Evolutionary conservation across 169 alveolate species (phyloP).

Genomic region (Plasmodium billcollinsi): DNA sequence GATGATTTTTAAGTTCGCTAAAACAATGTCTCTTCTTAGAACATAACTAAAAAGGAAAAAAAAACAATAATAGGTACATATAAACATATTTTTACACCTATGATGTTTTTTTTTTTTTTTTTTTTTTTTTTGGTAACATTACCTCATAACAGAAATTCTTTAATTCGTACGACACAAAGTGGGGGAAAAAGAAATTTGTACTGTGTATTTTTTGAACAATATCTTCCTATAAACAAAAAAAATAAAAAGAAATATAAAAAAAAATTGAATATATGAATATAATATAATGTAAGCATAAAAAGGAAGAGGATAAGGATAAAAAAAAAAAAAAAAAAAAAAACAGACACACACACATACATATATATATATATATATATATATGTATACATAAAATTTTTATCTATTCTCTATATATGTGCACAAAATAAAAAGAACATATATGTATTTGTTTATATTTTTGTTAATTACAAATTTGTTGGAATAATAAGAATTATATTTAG

Average conservation of each 20-base stretch:
- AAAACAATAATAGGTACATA: neutral
- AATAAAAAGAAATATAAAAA: neutral
- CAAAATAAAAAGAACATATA: neutral
- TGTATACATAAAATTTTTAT: neutral
- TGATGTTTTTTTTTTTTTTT: neutral
- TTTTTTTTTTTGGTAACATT: neutral
- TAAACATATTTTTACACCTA: neutral
- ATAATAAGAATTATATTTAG: constrained; percentile 68
- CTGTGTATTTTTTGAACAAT: constrained; percentile 34
- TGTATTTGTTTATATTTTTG: neutral
- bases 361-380: neutral
- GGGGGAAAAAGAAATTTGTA: constrained; percentile 64
- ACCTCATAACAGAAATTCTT: constrained; percentile 74
- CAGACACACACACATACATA: neutral
- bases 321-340: neutral
- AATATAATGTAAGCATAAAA: neutral
- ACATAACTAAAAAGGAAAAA: constrained; percentile 40
- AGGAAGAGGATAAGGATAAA: neutral
- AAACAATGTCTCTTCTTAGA: constrained; percentile 60
- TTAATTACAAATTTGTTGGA: constrained; percentile 46
- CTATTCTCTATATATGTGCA: too few relatives aligned
- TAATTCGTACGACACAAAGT: constrained; percentile 71
- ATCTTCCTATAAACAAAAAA: constrained; percentile 27
- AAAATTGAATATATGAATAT: neutral
- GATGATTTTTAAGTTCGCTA: constrained; percentile 67